Conservation (phyloP, 148 eudicot species). For the Camellia sinensis region DNA sequence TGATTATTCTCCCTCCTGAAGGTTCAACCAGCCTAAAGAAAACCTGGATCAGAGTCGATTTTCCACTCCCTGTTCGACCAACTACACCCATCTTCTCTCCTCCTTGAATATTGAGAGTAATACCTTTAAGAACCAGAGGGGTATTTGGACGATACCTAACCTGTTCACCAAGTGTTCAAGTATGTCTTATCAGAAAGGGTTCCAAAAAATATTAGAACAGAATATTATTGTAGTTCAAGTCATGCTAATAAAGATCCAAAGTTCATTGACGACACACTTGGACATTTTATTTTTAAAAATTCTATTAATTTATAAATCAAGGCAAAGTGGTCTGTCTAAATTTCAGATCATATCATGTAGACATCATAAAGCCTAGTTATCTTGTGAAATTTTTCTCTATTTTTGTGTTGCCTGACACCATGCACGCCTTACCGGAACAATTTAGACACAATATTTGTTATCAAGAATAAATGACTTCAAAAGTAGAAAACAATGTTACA, state of each 20-base stretch:
- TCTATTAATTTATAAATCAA: not conserved
- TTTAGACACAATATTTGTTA: not conserved
- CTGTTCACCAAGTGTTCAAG: slow-evolving; percentile 33
- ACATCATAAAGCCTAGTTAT: not conserved
- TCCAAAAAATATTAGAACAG: too few species aligned
- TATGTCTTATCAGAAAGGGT: not conserved
- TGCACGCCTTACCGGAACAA: not conserved
- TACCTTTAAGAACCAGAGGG: slow-evolving; percentile 85
- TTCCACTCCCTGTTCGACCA: slow-evolving; percentile 95
- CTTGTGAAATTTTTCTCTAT: not conserved
- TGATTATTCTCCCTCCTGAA: slow-evolving; percentile 63
- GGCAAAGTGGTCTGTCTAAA: not conserved
- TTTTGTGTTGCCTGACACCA: not conserved
- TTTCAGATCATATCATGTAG: not conserved
- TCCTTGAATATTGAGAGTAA: slow-evolving; percentile 66
- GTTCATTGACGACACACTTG: not conserved
- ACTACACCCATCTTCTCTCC: slow-evolving; percentile 96
- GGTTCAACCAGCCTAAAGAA: slow-evolving; percentile 94
- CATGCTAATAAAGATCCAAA: not conserved
- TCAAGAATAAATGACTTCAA: not conserved
- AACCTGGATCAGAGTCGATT: slow-evolving; percentile 89
- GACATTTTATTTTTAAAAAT: too few species aligned
- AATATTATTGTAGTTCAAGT: too few species aligned
- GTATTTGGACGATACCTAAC: slow-evolving; percentile 84
- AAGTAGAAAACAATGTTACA: not conserved